Base-by-base conservation (phyloP, 306 rosid species). In the Nissolia schottii region DNA sequence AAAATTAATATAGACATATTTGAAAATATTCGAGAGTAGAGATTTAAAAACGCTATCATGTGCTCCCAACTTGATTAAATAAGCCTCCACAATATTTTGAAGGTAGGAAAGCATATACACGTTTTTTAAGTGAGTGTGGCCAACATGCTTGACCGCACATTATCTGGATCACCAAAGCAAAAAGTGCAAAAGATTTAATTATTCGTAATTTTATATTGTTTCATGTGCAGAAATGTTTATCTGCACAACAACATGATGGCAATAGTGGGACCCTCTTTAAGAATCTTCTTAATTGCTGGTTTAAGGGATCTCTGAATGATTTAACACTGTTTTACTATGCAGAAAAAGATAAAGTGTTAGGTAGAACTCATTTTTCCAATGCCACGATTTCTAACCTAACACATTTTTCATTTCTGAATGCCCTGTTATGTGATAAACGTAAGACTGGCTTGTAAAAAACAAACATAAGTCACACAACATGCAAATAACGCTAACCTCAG, bases 331-430 rank as follows among this genome's bases (percentile, higher is more conserved):
- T 32, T 64, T 58, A 46, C 25, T 25, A 70, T 51, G 56, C 22
- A 55, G n/a, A 71, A 38, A 46, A 31, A 56, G 61, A 65, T 54
- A 4, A 59, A 28, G 70, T 27, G 55, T 79, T 84, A 62, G 87
- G 87, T 79, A 77, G 25, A 8, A 67, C 79, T 84, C 85, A 63
- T 48, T 79, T 76, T 73, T 84, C 23, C 50, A 75, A 76, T 60
- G 71, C 79, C 53, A 35, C 59, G 23, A 16, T 76, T 59, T 59
- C 64, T 72, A 23, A 65, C 54, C 77, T 61, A 29, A 19, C 50
- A 35, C n/a, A 6, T 5, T 35, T 35, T 25, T 7, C 10, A n/a
- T 32, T 72, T 28, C 67, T 48, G 24, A 50, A 61, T 34, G 40
- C 43, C 75, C 38, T 58, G 53, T 41, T 45, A 62, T 34, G 22